A percentile compares a stretch with the other conserved stretches of the same genome.
Evolutionary conservation across 345 rosid genomes (phyloP).

Genomic region (Lepidium sativum): DNA sequence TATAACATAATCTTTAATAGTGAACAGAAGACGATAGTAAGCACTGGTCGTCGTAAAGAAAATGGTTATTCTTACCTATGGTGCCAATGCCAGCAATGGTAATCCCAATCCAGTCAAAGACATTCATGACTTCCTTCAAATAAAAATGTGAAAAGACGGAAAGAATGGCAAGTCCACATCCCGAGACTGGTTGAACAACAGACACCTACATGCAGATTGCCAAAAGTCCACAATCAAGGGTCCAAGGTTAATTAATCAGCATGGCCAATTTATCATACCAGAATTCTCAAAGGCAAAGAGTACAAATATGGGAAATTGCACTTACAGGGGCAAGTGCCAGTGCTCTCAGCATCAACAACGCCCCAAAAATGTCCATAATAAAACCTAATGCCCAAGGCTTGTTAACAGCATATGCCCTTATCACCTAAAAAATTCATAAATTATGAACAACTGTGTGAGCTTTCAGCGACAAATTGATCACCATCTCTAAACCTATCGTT

Average conservation of each 20-base stretch:
- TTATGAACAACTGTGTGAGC: slow-evolving; percentile 2
- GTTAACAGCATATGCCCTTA: slow-evolving; percentile 71
- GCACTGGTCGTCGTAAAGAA: neutral
- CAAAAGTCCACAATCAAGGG: neutral
- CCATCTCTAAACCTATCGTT: neutral
- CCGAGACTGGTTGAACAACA: slow-evolving; percentile 94
- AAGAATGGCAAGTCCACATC: slow-evolving; percentile 94
- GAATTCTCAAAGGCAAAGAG: neutral
- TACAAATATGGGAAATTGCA: neutral
- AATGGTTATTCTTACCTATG: slow-evolving; percentile 54
- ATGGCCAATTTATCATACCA: neutral
- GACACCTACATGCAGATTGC: slow-evolving; percentile 54
- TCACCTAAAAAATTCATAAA: slow-evolving; percentile 40
- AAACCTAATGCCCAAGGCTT: slow-evolving; percentile 78
- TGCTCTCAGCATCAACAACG: slow-evolving; percentile 84
- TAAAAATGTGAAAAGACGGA: slow-evolving; percentile 91
- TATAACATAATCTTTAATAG: neutral
- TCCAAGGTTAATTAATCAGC: neutral
- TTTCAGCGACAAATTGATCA: neutral
- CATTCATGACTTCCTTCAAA: slow-evolving; percentile 87
- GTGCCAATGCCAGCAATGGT: slow-evolving; percentile 93
- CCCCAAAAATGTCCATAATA: slow-evolving; percentile 88
- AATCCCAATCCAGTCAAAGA: slow-evolving; percentile 91
- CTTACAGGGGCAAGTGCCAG: slow-evolving; percentile 90
- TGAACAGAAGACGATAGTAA: neutral